Percentiles rank a stretch among this genome's conserved stretches.
phyloP scores from a whole-genome alignment of 768 basidiomycete genomes.

The Pholiota conissans region DNA sequence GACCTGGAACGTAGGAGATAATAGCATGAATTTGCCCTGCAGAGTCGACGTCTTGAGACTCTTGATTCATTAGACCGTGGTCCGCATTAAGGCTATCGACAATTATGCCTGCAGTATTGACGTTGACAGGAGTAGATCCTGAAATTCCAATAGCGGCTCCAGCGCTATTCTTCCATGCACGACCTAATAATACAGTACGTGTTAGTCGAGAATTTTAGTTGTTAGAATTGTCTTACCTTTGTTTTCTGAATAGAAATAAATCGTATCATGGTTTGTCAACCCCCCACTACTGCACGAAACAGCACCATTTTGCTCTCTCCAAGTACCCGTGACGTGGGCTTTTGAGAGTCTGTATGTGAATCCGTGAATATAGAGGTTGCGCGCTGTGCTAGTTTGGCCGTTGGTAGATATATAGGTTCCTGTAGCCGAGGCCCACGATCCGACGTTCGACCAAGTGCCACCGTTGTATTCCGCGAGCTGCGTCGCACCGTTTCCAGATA shows the following conservation, averaged over 20 bases:
- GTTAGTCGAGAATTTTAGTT: background rate
- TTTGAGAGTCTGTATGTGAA: conserved; percentile 40
- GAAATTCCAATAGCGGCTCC: conserved; percentile 38
- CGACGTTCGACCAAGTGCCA: conserved; percentile 43
- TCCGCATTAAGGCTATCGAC: conserved; percentile 45
- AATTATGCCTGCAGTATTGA: conserved; percentile 43
- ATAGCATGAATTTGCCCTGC: conserved; percentile 43
- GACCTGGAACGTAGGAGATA: conserved; percentile 52
- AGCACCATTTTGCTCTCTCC: conserved; percentile 44
- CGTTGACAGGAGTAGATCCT: conserved; percentile 39
- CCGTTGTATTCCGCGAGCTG: conserved; percentile 46
- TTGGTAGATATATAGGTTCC: conserved; percentile 44
- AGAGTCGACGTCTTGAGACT: conserved; percentile 47
- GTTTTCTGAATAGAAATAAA: conserved; percentile 47
- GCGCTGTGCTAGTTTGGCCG: conserved; percentile 37
- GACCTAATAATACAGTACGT: conserved; percentile 26
- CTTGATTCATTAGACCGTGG: conserved; percentile 54
- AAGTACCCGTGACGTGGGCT: conserved; percentile 45
- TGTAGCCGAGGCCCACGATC: conserved; percentile 45
- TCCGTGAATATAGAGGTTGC: conserved; percentile 49
- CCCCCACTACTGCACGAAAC: conserved; percentile 43
- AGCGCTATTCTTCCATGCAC: conserved; percentile 46
- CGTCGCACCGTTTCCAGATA: conserved; percentile 47
- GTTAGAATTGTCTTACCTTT: conserved; percentile 29
- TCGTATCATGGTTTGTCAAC: conserved; percentile 49